phyloP scores from a whole-genome alignment of 164 flowering plant species.

The Chimonanthus salicifolius region DNA sequence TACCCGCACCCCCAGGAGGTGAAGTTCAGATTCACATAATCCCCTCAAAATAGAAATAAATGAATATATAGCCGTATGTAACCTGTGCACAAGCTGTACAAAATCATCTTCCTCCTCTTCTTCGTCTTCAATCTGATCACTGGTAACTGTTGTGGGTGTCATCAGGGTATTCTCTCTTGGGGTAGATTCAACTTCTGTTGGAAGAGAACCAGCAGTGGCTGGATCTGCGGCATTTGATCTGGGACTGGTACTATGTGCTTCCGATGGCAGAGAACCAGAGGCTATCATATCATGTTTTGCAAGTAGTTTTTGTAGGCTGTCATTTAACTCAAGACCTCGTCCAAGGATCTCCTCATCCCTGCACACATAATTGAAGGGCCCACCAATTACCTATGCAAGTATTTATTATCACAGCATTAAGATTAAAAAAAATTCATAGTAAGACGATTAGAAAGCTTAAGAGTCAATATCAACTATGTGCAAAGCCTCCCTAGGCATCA shows the following conservation, averaged over 20 bases:
- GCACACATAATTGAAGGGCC: slow-evolving; percentile 12
- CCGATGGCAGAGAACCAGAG: slow-evolving; percentile 56
- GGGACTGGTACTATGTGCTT: slow-evolving; percentile 18
- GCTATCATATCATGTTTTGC: slow-evolving; percentile 87
- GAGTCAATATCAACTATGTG: too few species aligned
- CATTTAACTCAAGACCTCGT: slow-evolving; percentile 78
- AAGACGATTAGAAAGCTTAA: too few species aligned
- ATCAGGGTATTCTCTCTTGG: slow-evolving; percentile 21
- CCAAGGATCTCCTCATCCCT: slow-evolving; percentile 90
- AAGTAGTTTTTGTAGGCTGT: slow-evolving; percentile 60
- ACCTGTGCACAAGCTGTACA: slow-evolving; percentile 87
- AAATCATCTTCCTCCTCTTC: slow-evolving; percentile 93
- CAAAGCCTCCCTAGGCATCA: too few species aligned
- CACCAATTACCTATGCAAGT: neutral
- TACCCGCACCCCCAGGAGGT: too few species aligned
- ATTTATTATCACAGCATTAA: too few species aligned
- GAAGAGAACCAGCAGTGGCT: slow-evolving; percentile 12
- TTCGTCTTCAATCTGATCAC: slow-evolving; percentile 36
- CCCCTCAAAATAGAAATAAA: neutral
- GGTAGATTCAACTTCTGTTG: slow-evolving; percentile 24
- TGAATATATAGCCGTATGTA: neutral
- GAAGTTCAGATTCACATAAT: too few species aligned
- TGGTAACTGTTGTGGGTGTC: slow-evolving; percentile 15
- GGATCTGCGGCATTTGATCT: slow-evolving; percentile 19
- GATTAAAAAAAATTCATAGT: too few species aligned